These are phyloP conservation scores for Maudiozyma barnettii DNA, from an alignment of 805 yeast species.

Conservation along the genomic window DNA sequence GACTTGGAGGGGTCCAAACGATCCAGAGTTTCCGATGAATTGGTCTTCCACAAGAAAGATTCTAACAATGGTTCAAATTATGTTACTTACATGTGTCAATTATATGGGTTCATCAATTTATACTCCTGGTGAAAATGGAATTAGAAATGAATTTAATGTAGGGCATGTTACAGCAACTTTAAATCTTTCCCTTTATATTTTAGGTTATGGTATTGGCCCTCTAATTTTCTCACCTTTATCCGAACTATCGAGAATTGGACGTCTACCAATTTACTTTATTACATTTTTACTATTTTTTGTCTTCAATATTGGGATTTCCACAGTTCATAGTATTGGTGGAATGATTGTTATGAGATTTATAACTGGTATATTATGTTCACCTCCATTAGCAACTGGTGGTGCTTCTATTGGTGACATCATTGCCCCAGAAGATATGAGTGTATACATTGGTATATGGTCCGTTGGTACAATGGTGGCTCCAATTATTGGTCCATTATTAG, in stretches of 20 bases:
- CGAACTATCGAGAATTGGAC: conserved; percentile 43
- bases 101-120: conserved; percentile 50
- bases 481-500: conserved; percentile 42
- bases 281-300: conserved; percentile 39
- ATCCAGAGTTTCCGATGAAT: conserved; percentile 47
- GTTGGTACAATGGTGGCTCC: conserved; percentile 46
- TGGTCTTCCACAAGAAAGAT: conserved; percentile 39
- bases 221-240: conserved; percentile 48
- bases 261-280: conserved; percentile 39
- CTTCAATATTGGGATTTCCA: conserved; percentile 48
- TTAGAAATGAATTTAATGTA: conserved; percentile 37
- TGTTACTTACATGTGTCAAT: conserved; percentile 38
- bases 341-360: conserved; percentile 41
- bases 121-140: conserved; percentile 38
- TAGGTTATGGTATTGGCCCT: conserved; percentile 57
- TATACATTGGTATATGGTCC: conserved; percentile 43
- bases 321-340: conserved; percentile 39
- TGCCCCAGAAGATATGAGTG: conserved; percentile 33
- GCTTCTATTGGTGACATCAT: conserved; percentile 45
- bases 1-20: conserved; percentile 28
- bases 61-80: conserved; percentile 31
- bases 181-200: conserved; percentile 43
- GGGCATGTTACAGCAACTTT: conserved; percentile 37
- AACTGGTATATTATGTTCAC: conserved; percentile 47
- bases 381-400: conserved; percentile 47